Evolutionary conservation across 1,284 basidiomycete species (phyloP).

Genomic region (Ganoderma multipileum): DNA sequence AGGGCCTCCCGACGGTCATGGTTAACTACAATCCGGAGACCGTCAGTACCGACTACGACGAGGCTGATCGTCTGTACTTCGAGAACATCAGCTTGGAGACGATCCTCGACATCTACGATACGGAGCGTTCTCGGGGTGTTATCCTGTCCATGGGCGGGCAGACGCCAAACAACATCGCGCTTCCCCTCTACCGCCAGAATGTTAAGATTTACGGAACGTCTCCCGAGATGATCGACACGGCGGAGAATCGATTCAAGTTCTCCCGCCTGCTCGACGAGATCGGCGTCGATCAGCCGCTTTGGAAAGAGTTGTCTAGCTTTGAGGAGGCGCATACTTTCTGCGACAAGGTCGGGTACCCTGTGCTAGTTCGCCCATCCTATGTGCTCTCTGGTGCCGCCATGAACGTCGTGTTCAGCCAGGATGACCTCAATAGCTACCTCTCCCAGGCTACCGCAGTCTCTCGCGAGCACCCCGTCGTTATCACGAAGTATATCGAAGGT

Average conservation of each 20-base stretch:
- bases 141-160: constrained; percentile 99
- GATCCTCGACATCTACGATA: constrained; percentile 96
- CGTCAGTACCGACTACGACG: constrained; percentile 98
- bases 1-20: constrained; percentile 98
- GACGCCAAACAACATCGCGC: constrained; percentile 97
- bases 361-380: constrained; percentile 97
- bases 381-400: constrained; percentile 98
- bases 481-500: constrained; percentile 99
- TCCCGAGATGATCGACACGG: constrained; percentile 99
- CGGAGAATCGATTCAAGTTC: constrained; percentile 99
- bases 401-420: constrained; percentile 96
- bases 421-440: constrained; percentile 92
- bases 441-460: constrained; percentile 97
- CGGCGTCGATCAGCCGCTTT: constrained; percentile 95
- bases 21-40: constrained; percentile 99
- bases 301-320: constrained; percentile 96
- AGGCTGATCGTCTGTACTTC: constrained; percentile 98
- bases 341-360: constrained; percentile 92
- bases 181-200: constrained; percentile 93
- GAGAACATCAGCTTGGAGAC: constrained; percentile 98
- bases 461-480: constrained; percentile 97
- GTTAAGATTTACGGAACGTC: constrained; percentile 99
- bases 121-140: constrained; percentile 88
- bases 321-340: constrained; percentile 91
- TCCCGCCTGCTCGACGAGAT: constrained; percentile 97